Evolutionary conservation across 2,329 filamentous ascomycete genomes (phyloP).

Genomic region (Plenodomus lindquistii): DNA sequence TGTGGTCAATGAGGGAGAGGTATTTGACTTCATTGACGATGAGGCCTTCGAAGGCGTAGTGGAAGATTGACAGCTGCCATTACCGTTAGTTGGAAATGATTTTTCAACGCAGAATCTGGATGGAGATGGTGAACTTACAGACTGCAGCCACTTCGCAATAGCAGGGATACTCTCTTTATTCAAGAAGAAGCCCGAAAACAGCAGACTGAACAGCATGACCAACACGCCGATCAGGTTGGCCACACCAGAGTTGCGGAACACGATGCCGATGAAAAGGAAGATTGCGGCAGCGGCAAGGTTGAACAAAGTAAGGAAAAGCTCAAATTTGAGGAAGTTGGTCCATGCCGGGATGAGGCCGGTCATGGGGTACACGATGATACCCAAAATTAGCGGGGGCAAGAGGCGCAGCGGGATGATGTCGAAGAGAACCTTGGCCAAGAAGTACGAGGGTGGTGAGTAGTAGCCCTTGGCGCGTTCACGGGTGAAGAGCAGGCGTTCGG

Average conservation of each 20-base stretch:
- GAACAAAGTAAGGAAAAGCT: constrained; percentile 90
- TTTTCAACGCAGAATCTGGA: neutral
- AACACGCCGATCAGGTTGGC: constrained; percentile 92
- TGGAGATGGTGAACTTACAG: constrained; percentile 53
- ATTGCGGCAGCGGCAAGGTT: constrained; percentile 93
- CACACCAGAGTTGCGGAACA: constrained; percentile 88
- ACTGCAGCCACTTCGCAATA: constrained; percentile 86
- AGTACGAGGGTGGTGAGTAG: constrained; percentile 92
- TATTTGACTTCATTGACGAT: constrained; percentile 97
- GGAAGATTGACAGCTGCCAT: constrained; percentile 83
- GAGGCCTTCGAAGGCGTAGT: constrained; percentile 93
- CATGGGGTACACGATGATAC: constrained; percentile 96
- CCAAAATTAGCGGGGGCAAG: constrained; percentile 92
- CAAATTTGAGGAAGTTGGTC: constrained; percentile 85
- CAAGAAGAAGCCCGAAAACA: constrained; percentile 91
- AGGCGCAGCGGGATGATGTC: constrained; percentile 94
- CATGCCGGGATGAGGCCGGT: constrained; percentile 84
- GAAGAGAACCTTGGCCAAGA: constrained; percentile 94
- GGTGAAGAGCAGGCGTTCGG: constrained; percentile 87
- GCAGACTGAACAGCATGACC: constrained; percentile 94
- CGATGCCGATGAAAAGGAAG: constrained; percentile 93
- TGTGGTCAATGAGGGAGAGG: constrained; percentile 86
- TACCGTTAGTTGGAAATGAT: constrained; percentile 11
- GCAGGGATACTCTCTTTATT: constrained; percentile 92
- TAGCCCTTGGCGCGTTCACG: constrained; percentile 96